Percentiles rank a stretch among this genome's conserved stretches.
phyloP scores from a whole-genome alignment of 1,139 yeast species.

The Torulaspora globosa region DNA sequence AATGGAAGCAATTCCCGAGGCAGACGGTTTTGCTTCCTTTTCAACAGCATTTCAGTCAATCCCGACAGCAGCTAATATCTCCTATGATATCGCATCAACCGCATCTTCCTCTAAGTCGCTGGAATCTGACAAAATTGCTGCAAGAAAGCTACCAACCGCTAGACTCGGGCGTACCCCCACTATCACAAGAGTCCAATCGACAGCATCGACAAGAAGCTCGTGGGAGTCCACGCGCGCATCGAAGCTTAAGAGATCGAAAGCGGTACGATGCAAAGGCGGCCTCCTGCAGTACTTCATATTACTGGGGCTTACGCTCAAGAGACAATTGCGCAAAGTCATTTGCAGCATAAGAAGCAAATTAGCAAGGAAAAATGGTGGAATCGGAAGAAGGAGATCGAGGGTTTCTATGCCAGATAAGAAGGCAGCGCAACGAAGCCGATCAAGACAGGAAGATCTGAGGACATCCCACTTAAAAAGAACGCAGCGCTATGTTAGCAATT shows the following conservation, averaged over 20 bases:
- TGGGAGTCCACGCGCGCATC: slow-evolving; percentile 10
- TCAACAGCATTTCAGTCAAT: slow-evolving; percentile 22
- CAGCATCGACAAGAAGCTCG: slow-evolving; percentile 7
- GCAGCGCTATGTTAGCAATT: slow-evolving; percentile 31
- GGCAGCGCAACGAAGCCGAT: slow-evolving; percentile 7
- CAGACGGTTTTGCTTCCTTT: slow-evolving; percentile 12
- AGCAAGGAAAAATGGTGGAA: slow-evolving; percentile 4
- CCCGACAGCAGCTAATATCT: slow-evolving; percentile 31
- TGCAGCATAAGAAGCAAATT: slow-evolving; percentile 15
- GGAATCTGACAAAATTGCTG: slow-evolving; percentile 5
- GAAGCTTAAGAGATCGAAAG: slow-evolving; percentile 33
- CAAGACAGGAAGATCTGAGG: slow-evolving; percentile 15
- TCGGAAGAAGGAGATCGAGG: background rate
- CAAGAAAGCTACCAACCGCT: slow-evolving; percentile 6
- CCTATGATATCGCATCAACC: slow-evolving; percentile 27
- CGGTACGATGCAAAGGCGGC: slow-evolving; percentile 36
- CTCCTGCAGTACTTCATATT: slow-evolving; percentile 30
- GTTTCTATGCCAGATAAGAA: slow-evolving; percentile 4
- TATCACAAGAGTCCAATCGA: slow-evolving; percentile 14
- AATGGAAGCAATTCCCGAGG: slow-evolving; percentile 17
- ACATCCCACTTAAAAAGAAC: slow-evolving; percentile 32
- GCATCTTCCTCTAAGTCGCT: slow-evolving; percentile 10
- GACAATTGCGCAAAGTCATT: slow-evolving; percentile 16
- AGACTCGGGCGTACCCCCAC: slow-evolving; percentile 15
- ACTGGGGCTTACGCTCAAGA: slow-evolving; percentile 26